Evolutionary conservation across 2,329 filamentous ascomycete species (phyloP), one percentile per base, ranked within the genome.

Genomic region (Phialophora tarda): DNA sequence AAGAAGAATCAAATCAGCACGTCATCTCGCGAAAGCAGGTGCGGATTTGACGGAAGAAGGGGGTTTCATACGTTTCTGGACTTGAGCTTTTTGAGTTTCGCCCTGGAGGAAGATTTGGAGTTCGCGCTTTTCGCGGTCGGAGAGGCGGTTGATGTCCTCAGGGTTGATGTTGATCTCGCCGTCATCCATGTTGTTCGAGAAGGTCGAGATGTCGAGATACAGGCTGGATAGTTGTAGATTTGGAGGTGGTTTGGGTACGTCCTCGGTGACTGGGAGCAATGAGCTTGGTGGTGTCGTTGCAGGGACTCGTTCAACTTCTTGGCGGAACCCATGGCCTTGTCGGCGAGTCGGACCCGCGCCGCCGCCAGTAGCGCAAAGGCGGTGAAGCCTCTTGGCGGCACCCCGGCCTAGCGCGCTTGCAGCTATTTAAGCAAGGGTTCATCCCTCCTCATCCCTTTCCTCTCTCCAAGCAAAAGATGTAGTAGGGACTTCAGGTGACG

Each of bases 61-160:
- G 14, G 2, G n/a, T 30, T 30, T 76, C 78, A 70, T 74, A 84
- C 83, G 80, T 71, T 82, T 79, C 72, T 85, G 82, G 66, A 85
- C 82, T 61, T 75, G 78, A 28, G 91, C 87, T 78, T 95, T 95
- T 80, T 97, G 92, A 71, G 86, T 85, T 83, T 97, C 93, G 76
- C 91, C 92, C 73, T 87, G 82, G 66, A 97, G 84, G 79, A 97
- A 94, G 76, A 92, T 88, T 75, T 92, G 91, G 51, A 99, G 86
- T 80, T 98, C 93, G 71, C 88, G 84, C 85, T 93, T 95, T 81
- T 97, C 93, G 75, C 86, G 86, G 67, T 91, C 89, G 74, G 86
- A 90, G 77, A 97, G 89, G 80, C 68, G 68, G 24, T 66, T 47
- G 61, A 72, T 56, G 30, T 72, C 71, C 54, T 70, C 63, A 14